A percentile compares a stretch with the other conserved stretches of the same genome.
Conservation (phyloP, 208 protist genomes). For the Trichomonas tenax region DNA sequence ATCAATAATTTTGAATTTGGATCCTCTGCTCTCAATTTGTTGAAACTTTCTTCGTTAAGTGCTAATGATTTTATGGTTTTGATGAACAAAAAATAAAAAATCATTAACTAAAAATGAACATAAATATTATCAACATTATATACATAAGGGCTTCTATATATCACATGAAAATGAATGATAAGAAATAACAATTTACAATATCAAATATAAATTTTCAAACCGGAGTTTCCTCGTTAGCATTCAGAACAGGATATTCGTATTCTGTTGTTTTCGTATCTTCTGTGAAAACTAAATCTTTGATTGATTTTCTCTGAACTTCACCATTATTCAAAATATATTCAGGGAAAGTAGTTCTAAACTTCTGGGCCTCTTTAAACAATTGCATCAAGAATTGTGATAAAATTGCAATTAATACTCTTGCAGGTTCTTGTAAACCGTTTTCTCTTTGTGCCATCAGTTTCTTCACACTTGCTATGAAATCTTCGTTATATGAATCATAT, state of each 20-base stretch:
- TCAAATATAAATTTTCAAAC: no score
- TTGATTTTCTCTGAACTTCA: background rate
- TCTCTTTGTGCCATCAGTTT: background rate
- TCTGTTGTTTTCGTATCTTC: background rate
- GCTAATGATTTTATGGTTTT: no score
- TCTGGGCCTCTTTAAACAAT: background rate
- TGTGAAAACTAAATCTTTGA: background rate
- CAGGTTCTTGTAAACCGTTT: background rate
- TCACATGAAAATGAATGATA: no score
- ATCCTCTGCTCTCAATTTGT: background rate
- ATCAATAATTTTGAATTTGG: background rate
- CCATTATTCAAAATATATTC: background rate
- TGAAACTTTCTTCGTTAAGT: no score
- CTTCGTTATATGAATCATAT: background rate
- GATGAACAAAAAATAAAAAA: no score
- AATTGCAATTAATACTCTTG: background rate
- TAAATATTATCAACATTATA: no score
- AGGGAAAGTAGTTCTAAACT: background rate
- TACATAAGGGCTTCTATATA: no score
- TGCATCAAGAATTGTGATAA: background rate
- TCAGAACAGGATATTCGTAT: background rate
- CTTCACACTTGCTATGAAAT: background rate
- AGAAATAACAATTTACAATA: no score
- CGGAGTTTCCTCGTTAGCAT: background rate
- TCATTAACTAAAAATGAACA: no score